Percentiles rank a stretch among this genome's conserved stretches.
phyloP scores from a whole-genome alignment of 257 asterid species.

The Salvia miltiorrhiza region DNA sequence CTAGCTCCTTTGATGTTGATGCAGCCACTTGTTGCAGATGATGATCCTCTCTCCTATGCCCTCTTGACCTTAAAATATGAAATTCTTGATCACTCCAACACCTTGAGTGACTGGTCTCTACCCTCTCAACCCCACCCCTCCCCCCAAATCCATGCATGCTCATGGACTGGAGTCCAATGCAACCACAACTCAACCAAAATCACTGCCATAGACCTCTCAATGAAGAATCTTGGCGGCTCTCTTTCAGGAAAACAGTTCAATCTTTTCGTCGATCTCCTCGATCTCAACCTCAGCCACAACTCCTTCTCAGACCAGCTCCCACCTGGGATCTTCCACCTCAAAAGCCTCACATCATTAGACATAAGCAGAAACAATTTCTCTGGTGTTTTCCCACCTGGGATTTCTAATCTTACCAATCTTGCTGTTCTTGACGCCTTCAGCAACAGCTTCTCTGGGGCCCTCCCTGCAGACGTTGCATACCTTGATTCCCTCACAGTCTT shows the following conservation, averaged over 20 bases:
- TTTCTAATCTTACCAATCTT: conserved; percentile 44
- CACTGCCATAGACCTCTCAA: conserved; percentile 63
- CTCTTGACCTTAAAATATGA: conserved; percentile 77
- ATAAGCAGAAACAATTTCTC: conserved; percentile 93
- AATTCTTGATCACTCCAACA: conserved; percentile 47
- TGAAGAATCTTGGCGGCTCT: conserved; percentile 75
- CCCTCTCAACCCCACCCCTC: conserved; percentile 33
- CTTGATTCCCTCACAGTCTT: conserved; percentile 50
- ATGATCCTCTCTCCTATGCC: conserved; percentile 75
- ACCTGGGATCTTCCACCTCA: conserved; percentile 53
- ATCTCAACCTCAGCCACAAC: conserved; percentile 74
- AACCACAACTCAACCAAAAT: conserved; percentile 48
- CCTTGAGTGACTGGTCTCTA: conserved; percentile 59
- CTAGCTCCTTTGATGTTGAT: conserved; percentile 30
- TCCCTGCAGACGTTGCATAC: conserved; percentile 59
- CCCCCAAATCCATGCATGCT: conserved; percentile 54
- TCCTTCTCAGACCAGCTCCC: conserved; percentile 71
- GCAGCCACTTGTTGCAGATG: conserved; percentile 25
- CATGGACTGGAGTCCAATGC: conserved; percentile 84
- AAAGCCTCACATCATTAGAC: conserved; percentile 51
- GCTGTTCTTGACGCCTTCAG: conserved; percentile 91
- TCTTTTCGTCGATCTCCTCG: conserved; percentile 47
- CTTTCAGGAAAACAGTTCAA: conserved; percentile 57
- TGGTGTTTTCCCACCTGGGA: conserved; percentile 79
- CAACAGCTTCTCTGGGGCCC: conserved; percentile 84